Base-by-base conservation (phyloP, 495 filamentous ascomycete species). In the Halenospora varia region DNA sequence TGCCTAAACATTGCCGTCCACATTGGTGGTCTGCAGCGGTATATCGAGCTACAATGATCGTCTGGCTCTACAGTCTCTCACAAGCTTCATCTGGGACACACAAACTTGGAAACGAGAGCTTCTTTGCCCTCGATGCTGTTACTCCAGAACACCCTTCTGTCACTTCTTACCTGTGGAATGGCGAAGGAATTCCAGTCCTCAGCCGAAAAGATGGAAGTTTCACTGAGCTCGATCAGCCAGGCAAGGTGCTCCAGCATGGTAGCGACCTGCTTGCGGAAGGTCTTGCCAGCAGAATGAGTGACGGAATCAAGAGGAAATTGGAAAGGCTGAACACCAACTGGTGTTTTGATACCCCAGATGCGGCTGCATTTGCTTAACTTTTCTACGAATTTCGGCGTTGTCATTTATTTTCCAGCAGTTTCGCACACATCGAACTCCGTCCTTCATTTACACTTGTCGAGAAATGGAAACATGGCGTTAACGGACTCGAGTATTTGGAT, bases 11-110 rank as follows among this genome's bases (percentile, higher is more conserved):
- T 17, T 46, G 69, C 6, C 70, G 75, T 2, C 81, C 81, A 0
- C 70, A 62, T 19, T 84, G 81, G 81, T 82, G 80, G 77, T 62
- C 77, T 22, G 71, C 70, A 2, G 80, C 75, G 19, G 60, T 82
- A 45, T 82, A 83, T 66, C 74, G 80, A 10, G 79, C 72, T 1
- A 72, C 71, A 6, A 65, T 82, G 26, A 71, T 80, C 54, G 62
- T 82, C 6, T 83, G 80, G 78, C 64, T 66, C 1, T 73, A 74
- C 48, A 75, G 71, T 3, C 63, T 74, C 2, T 70, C 69, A 2
- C 65, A 74, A 17, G 57, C 49, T 17, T 9, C 39, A 25, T 3
- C 40, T 3, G 18, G 15, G 22, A 70, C 64, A 68, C 71, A 53
- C 54, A 63, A 25, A 61, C 10, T n/a, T 9, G 44, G 10, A 9